Percentiles rank a stretch among this genome's conserved stretches.
These are phyloP conservation scores for Gardenia jasminoides DNA, from an alignment of 257 asterid species.

Conservation along the genomic window DNA sequence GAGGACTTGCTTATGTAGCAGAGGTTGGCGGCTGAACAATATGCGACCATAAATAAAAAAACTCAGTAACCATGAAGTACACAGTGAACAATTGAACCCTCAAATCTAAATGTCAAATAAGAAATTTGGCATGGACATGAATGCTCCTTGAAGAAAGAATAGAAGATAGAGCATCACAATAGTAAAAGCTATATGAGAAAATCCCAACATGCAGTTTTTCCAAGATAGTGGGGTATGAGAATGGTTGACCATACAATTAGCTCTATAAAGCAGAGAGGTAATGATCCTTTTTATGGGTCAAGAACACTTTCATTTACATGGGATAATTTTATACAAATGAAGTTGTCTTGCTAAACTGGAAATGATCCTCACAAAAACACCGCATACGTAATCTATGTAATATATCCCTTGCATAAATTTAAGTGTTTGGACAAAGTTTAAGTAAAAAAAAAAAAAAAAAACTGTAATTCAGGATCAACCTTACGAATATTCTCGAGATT, in stretches of 20 bases:
- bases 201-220: background rate
- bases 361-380: too few species aligned
- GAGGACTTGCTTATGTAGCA: background rate
- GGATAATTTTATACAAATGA: background rate
- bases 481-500: constrained; percentile 89
- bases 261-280: background rate
- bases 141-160: background rate
- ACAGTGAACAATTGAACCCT: background rate
- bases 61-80: background rate
- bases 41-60: background rate
- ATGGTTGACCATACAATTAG: background rate
- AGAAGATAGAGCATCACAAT: background rate
- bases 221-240: background rate
- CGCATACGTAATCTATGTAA: background rate
- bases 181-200: background rate
- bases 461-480: constrained; percentile 40
- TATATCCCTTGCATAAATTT: background rate
- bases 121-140: background rate
- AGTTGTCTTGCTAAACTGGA: too few species aligned
- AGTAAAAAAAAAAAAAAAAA: constrained; percentile 1
- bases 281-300: background rate
- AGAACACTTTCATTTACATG: background rate
- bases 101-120: background rate
- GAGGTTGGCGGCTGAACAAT: background rate
- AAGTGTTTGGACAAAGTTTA: background rate